These are phyloP conservation scores for Suillus ampliporus DNA, from an alignment of 768 basidiomycete species.

Conservation along the genomic window DNA sequence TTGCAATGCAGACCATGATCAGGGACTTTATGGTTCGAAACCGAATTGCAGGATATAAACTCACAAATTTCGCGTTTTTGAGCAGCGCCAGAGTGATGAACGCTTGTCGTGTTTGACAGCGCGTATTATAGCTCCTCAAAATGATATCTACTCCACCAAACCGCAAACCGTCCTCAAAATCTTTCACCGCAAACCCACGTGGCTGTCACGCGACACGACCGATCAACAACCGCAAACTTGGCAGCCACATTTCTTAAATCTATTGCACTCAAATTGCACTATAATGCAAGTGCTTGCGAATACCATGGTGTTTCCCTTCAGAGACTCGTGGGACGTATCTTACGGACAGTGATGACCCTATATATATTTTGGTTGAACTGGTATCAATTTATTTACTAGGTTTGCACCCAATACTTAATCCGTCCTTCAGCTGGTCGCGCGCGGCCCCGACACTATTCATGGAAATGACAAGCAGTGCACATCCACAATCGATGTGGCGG, in stretches of 20 bases:
- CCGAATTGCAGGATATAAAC: not conserved
- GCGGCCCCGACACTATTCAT: not conserved
- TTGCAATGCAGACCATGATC: not conserved
- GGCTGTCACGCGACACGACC: not conserved
- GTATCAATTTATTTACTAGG: too few relatives aligned
- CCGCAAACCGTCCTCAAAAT: conserved; percentile 4
- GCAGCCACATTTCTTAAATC: not conserved
- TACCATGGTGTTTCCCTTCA: too few relatives aligned
- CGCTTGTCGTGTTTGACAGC: conserved; percentile 1
- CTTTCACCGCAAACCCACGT: not conserved
- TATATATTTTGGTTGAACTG: not conserved
- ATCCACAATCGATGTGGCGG: too few relatives aligned
- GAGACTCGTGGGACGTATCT: not conserved
- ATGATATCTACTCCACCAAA: not conserved
- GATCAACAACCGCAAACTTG: conserved; percentile 7
- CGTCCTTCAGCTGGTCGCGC: too few relatives aligned
- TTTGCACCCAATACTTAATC: too few relatives aligned
- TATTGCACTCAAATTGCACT: too few relatives aligned
- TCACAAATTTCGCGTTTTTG: not conserved
- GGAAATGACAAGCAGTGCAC: not conserved
- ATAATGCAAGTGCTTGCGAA: too few relatives aligned
- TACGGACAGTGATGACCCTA: not conserved
- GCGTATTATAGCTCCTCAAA: not conserved
- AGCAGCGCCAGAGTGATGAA: conserved; percentile 5
- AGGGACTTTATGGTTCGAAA: not conserved